Conservation (phyloP, 352 stramenopile genomes). For the Plasmopara viticola region DNA sequence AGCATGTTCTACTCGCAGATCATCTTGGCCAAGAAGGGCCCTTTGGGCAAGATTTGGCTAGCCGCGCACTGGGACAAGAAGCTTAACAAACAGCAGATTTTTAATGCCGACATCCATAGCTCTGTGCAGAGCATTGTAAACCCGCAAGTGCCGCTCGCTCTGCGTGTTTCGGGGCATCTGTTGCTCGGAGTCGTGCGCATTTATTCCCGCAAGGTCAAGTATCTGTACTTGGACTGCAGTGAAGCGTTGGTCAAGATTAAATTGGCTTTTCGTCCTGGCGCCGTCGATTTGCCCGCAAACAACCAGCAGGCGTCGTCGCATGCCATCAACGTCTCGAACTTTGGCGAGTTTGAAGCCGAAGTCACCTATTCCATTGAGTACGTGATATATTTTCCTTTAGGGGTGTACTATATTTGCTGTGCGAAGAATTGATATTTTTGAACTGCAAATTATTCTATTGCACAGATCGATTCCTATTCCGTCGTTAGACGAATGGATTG, state of each 20-base stretch:
- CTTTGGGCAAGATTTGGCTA: slow-evolving; percentile 98
- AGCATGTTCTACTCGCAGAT: slow-evolving; percentile 99
- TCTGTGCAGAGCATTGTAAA: slow-evolving; percentile 97
- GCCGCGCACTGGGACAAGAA: slow-evolving; percentile 99
- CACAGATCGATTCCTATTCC: slow-evolving; percentile 50
- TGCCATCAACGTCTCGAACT: slow-evolving; percentile 80
- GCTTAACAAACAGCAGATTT: slow-evolving; percentile 97
- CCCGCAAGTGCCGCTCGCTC: slow-evolving; percentile 93
- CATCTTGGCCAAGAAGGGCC: slow-evolving; percentile 98
- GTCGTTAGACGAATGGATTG: slow-evolving; percentile 80
- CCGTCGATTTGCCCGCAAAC: slow-evolving; percentile 66
- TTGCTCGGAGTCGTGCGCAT: slow-evolving; percentile 98
- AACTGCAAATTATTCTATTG: not conserved
- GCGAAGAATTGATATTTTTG: too few species aligned
- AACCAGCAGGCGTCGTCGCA: slow-evolving; percentile 61
- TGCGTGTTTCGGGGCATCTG: slow-evolving; percentile 96
- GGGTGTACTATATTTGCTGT: too few species aligned
- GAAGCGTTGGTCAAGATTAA: slow-evolving; percentile 99
- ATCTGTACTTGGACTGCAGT: slow-evolving; percentile 97
- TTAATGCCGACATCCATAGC: slow-evolving; percentile 94
- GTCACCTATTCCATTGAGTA: slow-evolving; percentile 84
- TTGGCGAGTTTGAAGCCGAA: slow-evolving; percentile 81
- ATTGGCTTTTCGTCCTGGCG: slow-evolving; percentile 89
- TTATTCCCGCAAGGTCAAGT: slow-evolving; percentile 97
- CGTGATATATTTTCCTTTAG: too few species aligned